These are phyloP conservation scores for Styphnolobium japonicum DNA, from an alignment of 306 rosid genomes.

Conservation along the genomic window DNA sequence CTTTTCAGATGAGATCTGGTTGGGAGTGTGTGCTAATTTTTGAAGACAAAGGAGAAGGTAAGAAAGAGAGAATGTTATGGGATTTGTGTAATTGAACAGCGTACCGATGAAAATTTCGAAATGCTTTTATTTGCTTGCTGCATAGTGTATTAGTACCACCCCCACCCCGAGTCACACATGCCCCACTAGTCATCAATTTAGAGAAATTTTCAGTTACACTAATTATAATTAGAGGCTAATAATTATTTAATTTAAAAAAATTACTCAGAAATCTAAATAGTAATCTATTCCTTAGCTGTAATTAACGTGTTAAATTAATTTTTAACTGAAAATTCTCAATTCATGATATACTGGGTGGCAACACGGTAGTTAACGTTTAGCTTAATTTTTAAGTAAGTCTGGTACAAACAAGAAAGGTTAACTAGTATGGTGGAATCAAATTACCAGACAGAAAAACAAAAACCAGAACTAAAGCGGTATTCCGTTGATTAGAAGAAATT, in stretches of 20 bases:
- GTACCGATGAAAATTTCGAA: background rate
- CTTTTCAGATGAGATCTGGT: slow-evolving; percentile 40
- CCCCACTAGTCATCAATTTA: background rate
- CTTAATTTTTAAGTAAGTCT: background rate
- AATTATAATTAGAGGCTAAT: background rate
- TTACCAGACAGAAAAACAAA: background rate
- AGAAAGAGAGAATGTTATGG: background rate
- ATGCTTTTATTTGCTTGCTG: background rate
- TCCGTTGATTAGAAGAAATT: background rate
- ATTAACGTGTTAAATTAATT: background rate
- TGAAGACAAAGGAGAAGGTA: background rate
- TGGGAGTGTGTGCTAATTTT: slow-evolving; percentile 11
- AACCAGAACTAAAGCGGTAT: background rate
- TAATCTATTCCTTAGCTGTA: background rate
- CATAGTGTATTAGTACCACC: background rate
- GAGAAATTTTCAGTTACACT: background rate
- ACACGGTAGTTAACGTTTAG: background rate
- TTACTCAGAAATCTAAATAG: background rate
- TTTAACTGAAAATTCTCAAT: background rate
- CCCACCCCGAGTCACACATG: background rate
- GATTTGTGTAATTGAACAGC: background rate
- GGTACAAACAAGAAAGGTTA: background rate
- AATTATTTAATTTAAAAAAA: background rate
- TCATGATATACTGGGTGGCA: background rate
- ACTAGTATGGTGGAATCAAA: background rate